Evolutionary conservation across 73 alveolate genomes (phyloP).

Genomic region (Paramecium caudatum): DNA sequence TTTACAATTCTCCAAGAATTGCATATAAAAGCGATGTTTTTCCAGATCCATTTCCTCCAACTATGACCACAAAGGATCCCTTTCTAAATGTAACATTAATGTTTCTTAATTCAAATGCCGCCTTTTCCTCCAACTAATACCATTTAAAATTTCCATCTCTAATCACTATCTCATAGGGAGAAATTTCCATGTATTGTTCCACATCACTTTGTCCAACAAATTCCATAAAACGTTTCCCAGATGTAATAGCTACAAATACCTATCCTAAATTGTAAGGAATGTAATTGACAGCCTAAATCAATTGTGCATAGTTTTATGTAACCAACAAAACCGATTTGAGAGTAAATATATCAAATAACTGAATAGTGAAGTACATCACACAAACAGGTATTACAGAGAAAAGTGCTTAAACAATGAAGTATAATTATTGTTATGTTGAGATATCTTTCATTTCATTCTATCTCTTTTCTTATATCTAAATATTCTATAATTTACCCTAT

Average conservation of each 20-base stretch:
- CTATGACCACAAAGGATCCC: constrained; percentile 77
- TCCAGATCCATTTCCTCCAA: constrained; percentile 89
- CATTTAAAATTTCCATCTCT: constrained; percentile 16
- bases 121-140: background rate
- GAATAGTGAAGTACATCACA: constrained; percentile 4
- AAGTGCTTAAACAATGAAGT: background rate
- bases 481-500: background rate
- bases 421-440: background rate
- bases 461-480: background rate
- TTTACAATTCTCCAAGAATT: constrained; percentile 77
- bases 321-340: background rate
- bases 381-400: background rate
- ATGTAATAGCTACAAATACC: background rate
- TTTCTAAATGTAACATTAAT: constrained; percentile 60
- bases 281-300: background rate
- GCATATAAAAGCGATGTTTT: constrained; percentile 78
- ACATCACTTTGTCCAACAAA: background rate
- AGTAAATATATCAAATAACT: constrained; percentile 4
- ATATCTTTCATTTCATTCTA: constrained; percentile 14
- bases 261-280: background rate
- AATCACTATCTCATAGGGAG: background rate
- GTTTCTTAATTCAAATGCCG: constrained; percentile 60
- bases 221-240: background rate
- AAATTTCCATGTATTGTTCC: background rate
- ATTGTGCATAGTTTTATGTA: background rate